Conservation (phyloP, 108 stramenopile genomes). For the Stephanodiscus triporus region DNA sequence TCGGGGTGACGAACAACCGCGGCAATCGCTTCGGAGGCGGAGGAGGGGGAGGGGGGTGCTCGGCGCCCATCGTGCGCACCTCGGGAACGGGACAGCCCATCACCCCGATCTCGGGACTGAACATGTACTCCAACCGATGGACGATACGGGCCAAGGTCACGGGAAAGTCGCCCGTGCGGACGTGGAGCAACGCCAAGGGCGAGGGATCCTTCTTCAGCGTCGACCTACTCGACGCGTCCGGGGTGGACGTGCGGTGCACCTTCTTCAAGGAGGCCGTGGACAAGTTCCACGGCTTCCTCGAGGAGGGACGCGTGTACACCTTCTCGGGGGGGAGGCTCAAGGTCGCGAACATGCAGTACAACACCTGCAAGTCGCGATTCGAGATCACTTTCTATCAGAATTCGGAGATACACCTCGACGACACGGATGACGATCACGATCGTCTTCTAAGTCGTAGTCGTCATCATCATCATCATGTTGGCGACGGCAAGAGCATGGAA, state of each 20-base stretch:
- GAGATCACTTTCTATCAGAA: slow-evolving; percentile 96
- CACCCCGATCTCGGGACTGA: slow-evolving; percentile 87
- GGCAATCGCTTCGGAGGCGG: slow-evolving; percentile 56
- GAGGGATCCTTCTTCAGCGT: slow-evolving; percentile 90
- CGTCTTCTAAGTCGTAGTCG: too few relatives aligned
- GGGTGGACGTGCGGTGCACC: slow-evolving; percentile 92
- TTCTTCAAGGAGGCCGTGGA: slow-evolving; percentile 97
- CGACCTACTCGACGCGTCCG: slow-evolving; percentile 86
- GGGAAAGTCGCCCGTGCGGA: slow-evolving; percentile 86
- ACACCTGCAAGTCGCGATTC: slow-evolving; percentile 86
- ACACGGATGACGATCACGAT: too few relatives aligned
- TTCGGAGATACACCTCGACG: slow-evolving; percentile 78
- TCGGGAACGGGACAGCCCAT: slow-evolving; percentile 58
- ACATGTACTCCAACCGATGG: slow-evolving; percentile 97
- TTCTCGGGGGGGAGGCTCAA: slow-evolving; percentile 92
- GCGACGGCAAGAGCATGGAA: too few relatives aligned
- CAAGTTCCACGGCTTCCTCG: slow-evolving; percentile 81
- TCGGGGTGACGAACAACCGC: too few relatives aligned
- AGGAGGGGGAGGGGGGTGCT: too few relatives aligned
- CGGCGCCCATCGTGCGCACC: slow-evolving; percentile 68
- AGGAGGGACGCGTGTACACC: slow-evolving; percentile 91
- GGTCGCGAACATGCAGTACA: slow-evolving; percentile 94
- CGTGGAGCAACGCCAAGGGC: slow-evolving; percentile 92
- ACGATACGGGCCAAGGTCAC: slow-evolving; percentile 89
- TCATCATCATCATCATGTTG: too few relatives aligned